These are phyloP conservation scores for Malassezia sympodialis DNA, from an alignment of 1,284 basidiomycete species.

Conservation along the genomic window DNA sequence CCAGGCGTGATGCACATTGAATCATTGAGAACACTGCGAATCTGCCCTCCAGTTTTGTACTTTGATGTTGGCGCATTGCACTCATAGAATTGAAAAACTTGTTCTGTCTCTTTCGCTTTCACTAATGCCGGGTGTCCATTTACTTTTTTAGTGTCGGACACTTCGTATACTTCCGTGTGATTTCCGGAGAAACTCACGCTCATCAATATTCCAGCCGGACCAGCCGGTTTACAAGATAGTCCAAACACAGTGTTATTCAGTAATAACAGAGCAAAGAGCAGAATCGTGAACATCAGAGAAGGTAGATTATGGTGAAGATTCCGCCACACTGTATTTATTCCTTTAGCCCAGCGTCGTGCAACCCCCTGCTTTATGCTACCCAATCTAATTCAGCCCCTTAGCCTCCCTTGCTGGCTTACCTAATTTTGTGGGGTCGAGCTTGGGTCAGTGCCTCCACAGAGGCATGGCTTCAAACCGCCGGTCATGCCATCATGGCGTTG, in stretches of 20 bases:
- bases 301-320: neutral
- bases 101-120: neutral
- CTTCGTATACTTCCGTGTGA: neutral
- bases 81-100: conserved; percentile 3
- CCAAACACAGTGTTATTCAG: neutral
- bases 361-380: neutral
- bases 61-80: neutral
- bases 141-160: neutral
- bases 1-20: conserved; percentile 7
- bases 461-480: neutral
- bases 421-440: neutral
- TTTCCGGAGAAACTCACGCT: neutral
- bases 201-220: neutral
- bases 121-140: conserved; percentile 3
- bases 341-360: neutral
- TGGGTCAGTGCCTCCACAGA: neutral
- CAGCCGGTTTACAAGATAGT: neutral
- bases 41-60: conserved; percentile 6
- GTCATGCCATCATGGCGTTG: conserved; percentile 1
- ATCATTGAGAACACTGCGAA: conserved; percentile 1
- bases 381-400: neutral
- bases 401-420: neutral
- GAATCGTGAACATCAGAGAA: neutral
- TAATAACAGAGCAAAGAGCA: neutral
- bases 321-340: neutral